Evolutionary conservation across 2,329 filamentous ascomycete species (phyloP), one percentile per base, ranked within the genome.

Genomic region (Cyclaneusma minus): DNA sequence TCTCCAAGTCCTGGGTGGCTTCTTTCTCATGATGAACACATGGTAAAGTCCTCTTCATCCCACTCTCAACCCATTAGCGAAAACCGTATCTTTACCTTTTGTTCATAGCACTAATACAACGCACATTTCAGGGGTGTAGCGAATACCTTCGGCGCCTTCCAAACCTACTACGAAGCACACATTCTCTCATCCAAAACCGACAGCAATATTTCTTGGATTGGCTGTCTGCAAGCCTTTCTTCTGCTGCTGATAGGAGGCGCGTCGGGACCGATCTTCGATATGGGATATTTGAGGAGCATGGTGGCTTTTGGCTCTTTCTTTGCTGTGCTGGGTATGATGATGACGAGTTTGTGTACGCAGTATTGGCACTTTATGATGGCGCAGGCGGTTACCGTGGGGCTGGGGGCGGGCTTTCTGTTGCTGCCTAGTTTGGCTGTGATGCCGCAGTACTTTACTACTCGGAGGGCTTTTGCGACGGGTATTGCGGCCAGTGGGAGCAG

Each of bases 321-420:
- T 11, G 60, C 68, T 28, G 58, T 74, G 8, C 60, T 74, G 28
- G 60, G 64, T 3, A 39, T 74, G 7, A 72, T 76, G 64, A 69
- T 74, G 64, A 55, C 62, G 0, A 62, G 56, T 7, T 44, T 74
- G 31, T 70, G 52, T 29, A 60, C 48, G 1, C 39, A 61, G 28
- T 66, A 62, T 42, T 67, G 56, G 34, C 62, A 66, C 19, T 58
- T 65, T 35, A 43, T 65, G 17, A 44, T 60, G 1, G 45, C 50
- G 1, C 56, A 63, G 34, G 56, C 54, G 2, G 31, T 60, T 3
- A 53, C 52, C 31, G 54, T 55, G 22, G 49, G 53, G 24, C 46
- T 52, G 25, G 51, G 55, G 6, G 44, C 56, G 12, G 54, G 54
- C 1, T 35, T 21, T 46, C 50, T 29, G 38, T 55, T 25, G 48